Evolutionary conservation across 2,329 filamentous ascomycete species (phyloP).

Genomic region (Ophiostoma pallidulum): DNA sequence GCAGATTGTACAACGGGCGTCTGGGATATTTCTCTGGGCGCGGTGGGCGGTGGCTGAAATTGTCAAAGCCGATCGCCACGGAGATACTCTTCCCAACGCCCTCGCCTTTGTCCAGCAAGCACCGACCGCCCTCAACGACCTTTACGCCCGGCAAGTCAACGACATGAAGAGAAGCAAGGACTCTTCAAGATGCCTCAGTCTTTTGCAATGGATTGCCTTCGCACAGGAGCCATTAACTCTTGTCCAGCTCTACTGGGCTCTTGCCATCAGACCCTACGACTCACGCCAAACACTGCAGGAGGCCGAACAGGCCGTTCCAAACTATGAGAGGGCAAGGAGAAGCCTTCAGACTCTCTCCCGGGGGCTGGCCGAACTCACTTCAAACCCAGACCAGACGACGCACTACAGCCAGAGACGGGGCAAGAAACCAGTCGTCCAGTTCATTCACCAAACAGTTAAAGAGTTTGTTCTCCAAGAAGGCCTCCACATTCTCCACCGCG

Average conservation of each 20-base stretch:
- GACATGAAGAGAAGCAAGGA: background rate
- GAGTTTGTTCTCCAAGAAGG: background rate
- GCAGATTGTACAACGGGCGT: background rate
- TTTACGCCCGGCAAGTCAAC: background rate
- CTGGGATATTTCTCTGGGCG: background rate
- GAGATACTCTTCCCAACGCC: background rate
- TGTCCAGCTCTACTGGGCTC: background rate
- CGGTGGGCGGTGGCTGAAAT: background rate
- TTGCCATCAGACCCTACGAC: background rate
- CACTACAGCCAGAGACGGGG: too few relatives aligned
- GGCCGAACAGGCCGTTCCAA: background rate
- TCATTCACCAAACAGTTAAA: background rate
- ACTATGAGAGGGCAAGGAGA: background rate
- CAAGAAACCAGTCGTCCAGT: too few relatives aligned
- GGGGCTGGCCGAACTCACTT: background rate
- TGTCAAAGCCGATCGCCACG: background rate
- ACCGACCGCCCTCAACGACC: background rate
- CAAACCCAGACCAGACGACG: background rate
- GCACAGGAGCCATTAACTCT: background rate
- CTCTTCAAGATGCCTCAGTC: background rate
- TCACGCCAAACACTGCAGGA: background rate
- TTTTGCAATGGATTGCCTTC: background rate
- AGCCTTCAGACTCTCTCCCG: background rate
- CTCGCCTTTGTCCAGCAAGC: background rate
- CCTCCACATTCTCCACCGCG: background rate